Evolutionary conservation across 1,284 basidiomycete genomes (phyloP), one percentile per base, ranked within the genome.

Genomic region (Garcileccinum viscosum): DNA sequence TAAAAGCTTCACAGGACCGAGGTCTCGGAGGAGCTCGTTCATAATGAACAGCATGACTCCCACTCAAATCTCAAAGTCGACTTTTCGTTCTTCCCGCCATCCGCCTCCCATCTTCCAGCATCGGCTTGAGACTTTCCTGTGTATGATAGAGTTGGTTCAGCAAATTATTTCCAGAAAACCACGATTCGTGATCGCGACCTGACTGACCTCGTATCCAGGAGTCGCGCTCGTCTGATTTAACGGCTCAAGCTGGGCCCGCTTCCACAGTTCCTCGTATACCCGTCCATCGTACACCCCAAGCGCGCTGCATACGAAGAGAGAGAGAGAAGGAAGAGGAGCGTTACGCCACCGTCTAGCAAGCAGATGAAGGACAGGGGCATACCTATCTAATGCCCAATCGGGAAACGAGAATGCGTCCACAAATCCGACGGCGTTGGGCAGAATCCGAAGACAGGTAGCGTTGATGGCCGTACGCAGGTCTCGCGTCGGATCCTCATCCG

Each of bases 371-470:
- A 30, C 8, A 17, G 53, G n/a, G 62, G 69, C 83, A n/a, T 62
- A 89, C 88, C 90, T 91, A 72, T 93, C 87, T 9, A 95, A 81
- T 66, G 93, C 89, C 91, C 91, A 95, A 74, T 95, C 93, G 0
- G 88, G 85, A 77, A 93, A 93, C 0, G 89, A 90, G 76, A 95
- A 94, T 2, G 90, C 89, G 75, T 95, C 93, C 19, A 86, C 89
- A 44, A 95, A 80, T 0, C 88, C 90, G 66, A 95, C 89, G 6
- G 86, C 87, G 71, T 95, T 86, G 0, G 91, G 90, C 4, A 94
- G 77, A 12, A 95, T 75, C 58, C 85, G 82, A 30, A 79, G 71
- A 80, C 90, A 88, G 2, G 88, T 72, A 3, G 77, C 64, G 37
- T 88, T 81, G 68, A 94, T 87, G 2, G 87, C 83, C 37, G 84